phyloP scores from a whole-genome alignment of 2,329 filamentous ascomycete genomes.

The Colletotrichum caudatum region DNA sequence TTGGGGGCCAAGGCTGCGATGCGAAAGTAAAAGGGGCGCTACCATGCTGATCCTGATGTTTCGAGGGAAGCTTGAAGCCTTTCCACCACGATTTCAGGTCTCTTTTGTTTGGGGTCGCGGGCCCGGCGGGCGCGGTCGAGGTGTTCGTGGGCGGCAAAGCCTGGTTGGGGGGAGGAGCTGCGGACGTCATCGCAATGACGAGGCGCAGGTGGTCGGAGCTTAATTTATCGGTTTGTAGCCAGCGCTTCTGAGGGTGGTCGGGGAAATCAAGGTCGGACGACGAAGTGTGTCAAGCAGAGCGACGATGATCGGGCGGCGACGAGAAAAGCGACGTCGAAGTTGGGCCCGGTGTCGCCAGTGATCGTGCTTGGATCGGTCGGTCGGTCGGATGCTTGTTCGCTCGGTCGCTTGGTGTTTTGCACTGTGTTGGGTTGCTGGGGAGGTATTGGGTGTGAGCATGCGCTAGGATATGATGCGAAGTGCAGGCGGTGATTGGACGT shows the following conservation, averaged over 20 bases:
- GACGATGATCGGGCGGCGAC: conserved; percentile 11
- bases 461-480: conserved; percentile 39
- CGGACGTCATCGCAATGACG: conserved; percentile 50
- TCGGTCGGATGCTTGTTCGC: conserved; percentile 30
- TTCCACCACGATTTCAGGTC: conserved; percentile 98
- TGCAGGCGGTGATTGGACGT: conserved; percentile 39
- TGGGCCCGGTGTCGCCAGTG: conserved; percentile 26
- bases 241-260: conserved; percentile 21
- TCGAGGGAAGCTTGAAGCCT: conserved; percentile 81
- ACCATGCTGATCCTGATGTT: conserved; percentile 69
- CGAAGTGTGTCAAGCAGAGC: conserved; percentile 18
- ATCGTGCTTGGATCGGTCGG: conserved; percentile 21
- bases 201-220: conserved; percentile 42
- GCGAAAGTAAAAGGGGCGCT: conserved; percentile 54
- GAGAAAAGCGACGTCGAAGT: not conserved
- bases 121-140: conserved; percentile 31
- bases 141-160: conserved; percentile 37
- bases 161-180: conserved; percentile 43
- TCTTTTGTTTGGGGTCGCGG: conserved; percentile 84
- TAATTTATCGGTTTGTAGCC: conserved; percentile 35
- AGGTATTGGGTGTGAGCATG: conserved; percentile 40
- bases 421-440: conserved; percentile 37
- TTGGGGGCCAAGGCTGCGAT: conserved; percentile 16
- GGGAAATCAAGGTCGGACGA: conserved; percentile 4
- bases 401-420: conserved; percentile 40